These are phyloP conservation scores for Orbilia ellipsospora DNA, from an alignment of 2,329 filamentous ascomycete genomes.

Conservation along the genomic window DNA sequence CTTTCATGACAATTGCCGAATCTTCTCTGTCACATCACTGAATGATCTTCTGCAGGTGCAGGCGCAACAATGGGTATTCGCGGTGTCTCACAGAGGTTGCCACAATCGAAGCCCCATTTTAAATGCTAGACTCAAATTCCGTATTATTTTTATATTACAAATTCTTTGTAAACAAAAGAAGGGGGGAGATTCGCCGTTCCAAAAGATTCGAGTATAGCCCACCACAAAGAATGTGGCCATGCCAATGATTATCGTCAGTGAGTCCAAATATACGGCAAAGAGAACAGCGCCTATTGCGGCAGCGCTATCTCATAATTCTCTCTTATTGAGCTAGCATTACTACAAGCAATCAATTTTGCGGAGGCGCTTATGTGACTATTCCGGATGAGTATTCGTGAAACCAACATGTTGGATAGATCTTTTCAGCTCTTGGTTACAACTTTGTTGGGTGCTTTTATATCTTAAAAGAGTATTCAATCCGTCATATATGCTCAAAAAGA, in stretches of 20 bases:
- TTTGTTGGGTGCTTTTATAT: slow-evolving; percentile 1
- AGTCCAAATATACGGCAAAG: background rate
- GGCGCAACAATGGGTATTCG: too few relatives aligned
- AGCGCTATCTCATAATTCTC: slow-evolving; percentile 1
- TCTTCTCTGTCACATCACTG: background rate
- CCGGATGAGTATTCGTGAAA: slow-evolving; percentile 7
- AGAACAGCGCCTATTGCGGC: slow-evolving; percentile 2
- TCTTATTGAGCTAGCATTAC: background rate
- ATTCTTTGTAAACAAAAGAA: background rate
- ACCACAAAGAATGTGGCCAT: too few relatives aligned
- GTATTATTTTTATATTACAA: too few relatives aligned
- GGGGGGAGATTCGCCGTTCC: background rate
- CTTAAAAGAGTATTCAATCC: too few relatives aligned
- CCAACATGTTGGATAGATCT: slow-evolving; percentile 8
- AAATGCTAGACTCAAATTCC: background rate
- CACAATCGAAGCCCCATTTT: too few relatives aligned
- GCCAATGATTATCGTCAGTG: background rate
- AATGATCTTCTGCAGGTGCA: background rate
- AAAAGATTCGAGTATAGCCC: too few relatives aligned
- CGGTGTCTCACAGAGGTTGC: too few relatives aligned
- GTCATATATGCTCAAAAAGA: too few relatives aligned
- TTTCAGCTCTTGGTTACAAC: background rate
- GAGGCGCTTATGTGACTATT: slow-evolving; percentile 1
- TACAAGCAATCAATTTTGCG: background rate
- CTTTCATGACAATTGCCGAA: background rate